These are phyloP conservation scores for Phytophthora lateralis DNA, from an alignment of 352 stramenopile genomes.

Conservation along the genomic window DNA sequence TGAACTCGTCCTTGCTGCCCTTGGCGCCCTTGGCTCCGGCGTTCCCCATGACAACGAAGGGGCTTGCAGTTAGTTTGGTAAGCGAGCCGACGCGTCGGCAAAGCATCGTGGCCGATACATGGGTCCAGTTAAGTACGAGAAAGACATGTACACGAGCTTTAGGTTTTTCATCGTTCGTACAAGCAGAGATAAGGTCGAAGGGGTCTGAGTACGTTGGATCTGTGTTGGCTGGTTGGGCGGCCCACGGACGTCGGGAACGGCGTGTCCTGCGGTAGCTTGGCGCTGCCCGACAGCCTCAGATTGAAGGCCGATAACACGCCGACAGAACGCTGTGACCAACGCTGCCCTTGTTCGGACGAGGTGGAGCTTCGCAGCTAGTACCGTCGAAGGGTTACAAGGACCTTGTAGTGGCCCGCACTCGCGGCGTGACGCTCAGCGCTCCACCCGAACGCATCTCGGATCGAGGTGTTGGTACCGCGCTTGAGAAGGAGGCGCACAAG, in stretches of 20 bases:
- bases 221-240: background rate
- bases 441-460: conserved; percentile 21
- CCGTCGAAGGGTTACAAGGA: conserved; percentile 14
- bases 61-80: background rate
- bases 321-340: conserved; percentile 3
- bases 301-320: conserved; percentile 4
- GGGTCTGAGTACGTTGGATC: conserved; percentile 7
- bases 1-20: conserved; percentile 83
- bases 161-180: background rate
- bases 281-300: background rate
- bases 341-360: background rate
- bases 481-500: conserved; percentile 23
- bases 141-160: background rate
- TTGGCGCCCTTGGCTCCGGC: conserved; percentile 53
- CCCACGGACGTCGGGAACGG: conserved; percentile 8
- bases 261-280: background rate
- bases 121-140: background rate
- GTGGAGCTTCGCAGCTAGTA: conserved; percentile 4
- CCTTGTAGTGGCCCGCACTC: conserved; percentile 10
- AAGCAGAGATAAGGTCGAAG: conserved; percentile 6
- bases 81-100: background rate
- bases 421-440: conserved; percentile 19
- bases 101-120: conserved; percentile 2
- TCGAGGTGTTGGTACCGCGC: conserved; percentile 9
- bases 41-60: conserved; percentile 53